Evolutionary conservation across 495 filamentous ascomycete species (phyloP).

Genomic region (Penicillium simplicissimum): DNA sequence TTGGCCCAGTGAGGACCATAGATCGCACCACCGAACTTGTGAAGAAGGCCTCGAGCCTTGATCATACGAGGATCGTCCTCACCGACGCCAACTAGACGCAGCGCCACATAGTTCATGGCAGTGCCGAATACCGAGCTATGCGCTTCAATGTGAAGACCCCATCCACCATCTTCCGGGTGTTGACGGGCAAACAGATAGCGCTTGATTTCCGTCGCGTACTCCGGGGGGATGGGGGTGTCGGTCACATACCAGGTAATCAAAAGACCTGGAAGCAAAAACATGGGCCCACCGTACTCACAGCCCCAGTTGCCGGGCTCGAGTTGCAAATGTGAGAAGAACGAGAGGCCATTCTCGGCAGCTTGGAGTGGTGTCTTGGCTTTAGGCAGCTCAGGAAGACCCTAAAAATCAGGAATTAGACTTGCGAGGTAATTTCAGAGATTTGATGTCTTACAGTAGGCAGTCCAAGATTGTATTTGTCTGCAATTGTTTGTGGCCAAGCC

Average conservation of each 20-base stretch:
- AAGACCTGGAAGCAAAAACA: slow-evolving; percentile 84
- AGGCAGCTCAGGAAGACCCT: slow-evolving; percentile 74
- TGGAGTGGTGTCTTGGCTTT: slow-evolving; percentile 71
- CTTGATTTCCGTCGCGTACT: slow-evolving; percentile 84
- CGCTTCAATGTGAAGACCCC: slow-evolving; percentile 96
- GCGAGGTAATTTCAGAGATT: background rate
- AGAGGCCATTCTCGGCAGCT: slow-evolving; percentile 76
- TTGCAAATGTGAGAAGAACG: slow-evolving; percentile 89
- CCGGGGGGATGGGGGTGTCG: slow-evolving; percentile 79
- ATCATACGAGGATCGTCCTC: slow-evolving; percentile 84
- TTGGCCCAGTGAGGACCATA: slow-evolving; percentile 94
- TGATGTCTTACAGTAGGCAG: slow-evolving; percentile 56
- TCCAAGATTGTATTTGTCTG: slow-evolving; percentile 84
- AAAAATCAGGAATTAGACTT: slow-evolving; percentile 9
- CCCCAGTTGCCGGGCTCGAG: slow-evolving; percentile 89
- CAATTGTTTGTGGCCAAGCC: slow-evolving; percentile 79
- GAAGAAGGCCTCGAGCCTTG: slow-evolving; percentile 79
- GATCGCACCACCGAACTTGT: slow-evolving; percentile 82
- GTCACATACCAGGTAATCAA: slow-evolving; percentile 91
- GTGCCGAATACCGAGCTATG: slow-evolving; percentile 92
- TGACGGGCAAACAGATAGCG: slow-evolving; percentile 90
- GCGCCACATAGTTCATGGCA: slow-evolving; percentile 79
- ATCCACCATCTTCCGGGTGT: slow-evolving; percentile 86
- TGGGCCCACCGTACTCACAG: slow-evolving; percentile 91
- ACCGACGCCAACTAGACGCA: slow-evolving; percentile 85